These are phyloP conservation scores for Rhodamnia argentea DNA, from an alignment of 345 rosid species.

Conservation along the genomic window DNA sequence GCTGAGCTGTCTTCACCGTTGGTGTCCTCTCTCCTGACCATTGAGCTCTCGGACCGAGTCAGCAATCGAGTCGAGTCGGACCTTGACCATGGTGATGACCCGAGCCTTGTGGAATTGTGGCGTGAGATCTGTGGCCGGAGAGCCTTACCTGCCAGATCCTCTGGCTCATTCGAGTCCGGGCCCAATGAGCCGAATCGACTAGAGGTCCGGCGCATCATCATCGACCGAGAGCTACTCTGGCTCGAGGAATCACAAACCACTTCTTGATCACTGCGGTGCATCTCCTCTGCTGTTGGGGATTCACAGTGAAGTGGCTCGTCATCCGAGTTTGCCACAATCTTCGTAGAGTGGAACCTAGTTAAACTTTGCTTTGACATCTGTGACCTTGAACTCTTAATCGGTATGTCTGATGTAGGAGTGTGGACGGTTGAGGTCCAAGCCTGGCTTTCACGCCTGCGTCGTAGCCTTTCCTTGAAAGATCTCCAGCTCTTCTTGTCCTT, in stretches of 20 bases:
- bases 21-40: slow-evolving; percentile 17
- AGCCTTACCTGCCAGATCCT: slow-evolving; percentile 6
- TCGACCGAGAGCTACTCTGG: slow-evolving; percentile 17
- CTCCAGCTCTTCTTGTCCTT: slow-evolving; percentile 75
- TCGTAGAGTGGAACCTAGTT: neutral
- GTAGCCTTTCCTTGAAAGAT: slow-evolving; percentile 58
- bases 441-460: slow-evolving; percentile 57
- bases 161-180: neutral
- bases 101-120: slow-evolving; percentile 26
- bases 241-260: slow-evolving; percentile 15
- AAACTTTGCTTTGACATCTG: neutral
- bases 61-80: slow-evolving; percentile 9
- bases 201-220: slow-evolving; percentile 31
- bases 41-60: neutral
- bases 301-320: neutral
- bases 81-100: neutral
- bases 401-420: slow-evolving; percentile 55
- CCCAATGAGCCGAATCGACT: slow-evolving; percentile 23
- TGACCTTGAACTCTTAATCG: slow-evolving; percentile 7
- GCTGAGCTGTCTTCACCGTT: slow-evolving; percentile 7
- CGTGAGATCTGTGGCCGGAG: slow-evolving; percentile 46
- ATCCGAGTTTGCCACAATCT: neutral
- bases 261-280: neutral
- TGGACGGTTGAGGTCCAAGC: slow-evolving; percentile 66
- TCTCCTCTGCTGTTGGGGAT: neutral